phyloP scores from a whole-genome alignment of 306 rosid species.

The Fragaria nilgerrensis region DNA sequence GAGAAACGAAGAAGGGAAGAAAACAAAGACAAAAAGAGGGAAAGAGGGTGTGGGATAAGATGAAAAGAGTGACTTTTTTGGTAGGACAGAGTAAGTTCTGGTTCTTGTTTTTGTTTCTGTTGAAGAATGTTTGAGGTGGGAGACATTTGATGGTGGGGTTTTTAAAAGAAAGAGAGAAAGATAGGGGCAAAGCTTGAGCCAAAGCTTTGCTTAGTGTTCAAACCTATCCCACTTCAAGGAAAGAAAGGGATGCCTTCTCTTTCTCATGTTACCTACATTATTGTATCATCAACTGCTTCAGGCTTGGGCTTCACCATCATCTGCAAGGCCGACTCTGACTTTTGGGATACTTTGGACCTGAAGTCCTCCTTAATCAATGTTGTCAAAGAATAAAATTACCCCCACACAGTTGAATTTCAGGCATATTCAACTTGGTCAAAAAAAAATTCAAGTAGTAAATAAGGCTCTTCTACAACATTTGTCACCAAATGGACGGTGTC shows the following conservation, averaged over 20 bases:
- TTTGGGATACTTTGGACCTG: slow-evolving; percentile 3
- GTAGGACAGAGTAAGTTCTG: slow-evolving; percentile 2
- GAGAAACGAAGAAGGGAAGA: slow-evolving; percentile 6
- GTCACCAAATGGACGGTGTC: background rate
- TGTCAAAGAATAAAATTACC: slow-evolving; percentile 14
- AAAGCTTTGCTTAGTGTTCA: slow-evolving; percentile 40
- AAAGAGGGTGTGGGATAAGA: slow-evolving; percentile 10
- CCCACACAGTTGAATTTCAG: background rate
- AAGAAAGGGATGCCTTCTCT: slow-evolving; percentile 61
- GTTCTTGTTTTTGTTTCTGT: slow-evolving; percentile 6
- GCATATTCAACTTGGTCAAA: background rate
- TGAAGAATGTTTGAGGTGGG: slow-evolving; percentile 21
- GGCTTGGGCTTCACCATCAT: background rate
- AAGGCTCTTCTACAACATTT: background rate
- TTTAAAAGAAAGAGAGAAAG: slow-evolving; percentile 6
- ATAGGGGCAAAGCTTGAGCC: slow-evolving; percentile 10
- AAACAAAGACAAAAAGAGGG: slow-evolving; percentile 2
- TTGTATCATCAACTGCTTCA: slow-evolving; percentile 20
- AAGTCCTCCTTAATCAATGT: slow-evolving; percentile 13
- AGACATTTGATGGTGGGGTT: slow-evolving; percentile 23
- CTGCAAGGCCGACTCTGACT: slow-evolving; percentile 17
- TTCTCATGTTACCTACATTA: slow-evolving; percentile 24
- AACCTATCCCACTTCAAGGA: slow-evolving; percentile 41
- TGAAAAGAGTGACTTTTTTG: slow-evolving; percentile 21
- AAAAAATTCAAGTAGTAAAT: background rate